Percentiles rank a stretch among this genome's conserved stretches.
These are phyloP conservation scores for Blastocystis sp. DNA, from an alignment of 352 stramenopile species.

Conservation along the genomic window DNA sequence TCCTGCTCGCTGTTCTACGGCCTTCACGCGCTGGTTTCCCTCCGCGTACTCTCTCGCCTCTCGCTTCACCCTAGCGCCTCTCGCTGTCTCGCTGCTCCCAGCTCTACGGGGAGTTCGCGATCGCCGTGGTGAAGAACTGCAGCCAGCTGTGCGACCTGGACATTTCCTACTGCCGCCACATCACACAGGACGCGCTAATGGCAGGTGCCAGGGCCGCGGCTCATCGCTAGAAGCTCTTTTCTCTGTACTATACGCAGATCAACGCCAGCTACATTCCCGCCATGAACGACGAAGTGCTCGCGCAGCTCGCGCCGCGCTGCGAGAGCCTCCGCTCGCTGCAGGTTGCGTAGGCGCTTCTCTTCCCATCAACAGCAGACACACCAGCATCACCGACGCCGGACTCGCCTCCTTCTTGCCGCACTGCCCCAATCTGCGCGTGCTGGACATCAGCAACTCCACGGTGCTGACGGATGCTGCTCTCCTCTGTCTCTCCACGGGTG, in stretches of 20 bases:
- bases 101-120: conserved; percentile 44
- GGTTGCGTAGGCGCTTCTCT: not conserved
- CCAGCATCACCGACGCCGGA: conserved; percentile 2
- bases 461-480: conserved; percentile 1
- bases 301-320: not conserved
- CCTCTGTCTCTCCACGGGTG: not conserved
- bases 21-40: conserved; percentile 50
- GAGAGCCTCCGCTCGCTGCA: conserved; percentile 27
- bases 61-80: conserved; percentile 18
- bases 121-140: conserved; percentile 58
- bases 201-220: too few species aligned
- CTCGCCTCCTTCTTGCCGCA: not conserved
- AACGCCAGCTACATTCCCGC: conserved; percentile 55
- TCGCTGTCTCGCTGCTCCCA: conserved; percentile 62
- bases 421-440: not conserved
- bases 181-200: conserved; percentile 38
- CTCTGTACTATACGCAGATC: conserved; percentile 29
- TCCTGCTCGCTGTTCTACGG: conserved; percentile 66
- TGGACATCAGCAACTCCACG: conserved; percentile 50
- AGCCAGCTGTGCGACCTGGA: conserved; percentile 42
- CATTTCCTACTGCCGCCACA: conserved; percentile 63
- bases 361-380: not conserved
- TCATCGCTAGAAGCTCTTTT: conserved; percentile 23
- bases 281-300: conserved; percentile 19
- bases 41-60: not conserved